These are phyloP conservation scores for Peniophora sp. DNA, from an alignment of 1,284 basidiomycete genomes.

Conservation along the genomic window DNA sequence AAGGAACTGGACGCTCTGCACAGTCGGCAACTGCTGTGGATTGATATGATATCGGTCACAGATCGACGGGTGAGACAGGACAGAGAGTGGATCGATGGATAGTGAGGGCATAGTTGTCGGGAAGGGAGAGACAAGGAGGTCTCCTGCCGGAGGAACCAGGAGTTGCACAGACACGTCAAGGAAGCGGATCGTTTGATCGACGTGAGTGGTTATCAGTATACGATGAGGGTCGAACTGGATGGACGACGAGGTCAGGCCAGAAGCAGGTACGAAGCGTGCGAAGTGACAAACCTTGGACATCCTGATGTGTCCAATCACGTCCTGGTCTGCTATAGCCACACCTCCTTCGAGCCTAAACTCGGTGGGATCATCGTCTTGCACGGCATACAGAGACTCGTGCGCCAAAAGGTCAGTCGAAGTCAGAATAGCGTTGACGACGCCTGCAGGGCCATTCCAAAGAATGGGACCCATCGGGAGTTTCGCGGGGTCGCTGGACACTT, in stretches of 20 bases:
- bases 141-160: slow-evolving; percentile 37
- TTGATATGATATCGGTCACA: slow-evolving; percentile 23
- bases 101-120: slow-evolving; percentile 58
- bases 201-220: slow-evolving; percentile 59
- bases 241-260: neutral
- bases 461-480: slow-evolving; percentile 29
- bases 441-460: slow-evolving; percentile 31
- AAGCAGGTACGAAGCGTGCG: neutral
- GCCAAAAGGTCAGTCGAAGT: slow-evolving; percentile 35
- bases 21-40: slow-evolving; percentile 26
- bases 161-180: slow-evolving; percentile 66
- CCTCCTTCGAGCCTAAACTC: slow-evolving; percentile 40
- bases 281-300: slow-evolving; percentile 35
- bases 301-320: slow-evolving; percentile 34
- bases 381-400: slow-evolving; percentile 27
- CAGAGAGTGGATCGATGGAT: slow-evolving; percentile 48
- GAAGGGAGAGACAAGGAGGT: slow-evolving; percentile 44
- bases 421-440: slow-evolving; percentile 33
- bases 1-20: slow-evolving; percentile 53
- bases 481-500: slow-evolving; percentile 31
- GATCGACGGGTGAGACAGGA: slow-evolving; percentile 40
- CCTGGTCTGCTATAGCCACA: slow-evolving; percentile 38
- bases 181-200: slow-evolving; percentile 60
- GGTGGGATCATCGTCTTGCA: slow-evolving; percentile 11
- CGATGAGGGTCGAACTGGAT: slow-evolving; percentile 57